Evolutionary conservation across 1,139 yeast species (phyloP), one percentile per base, ranked within the genome.

Genomic region (Pneumocystis carinii): DNA sequence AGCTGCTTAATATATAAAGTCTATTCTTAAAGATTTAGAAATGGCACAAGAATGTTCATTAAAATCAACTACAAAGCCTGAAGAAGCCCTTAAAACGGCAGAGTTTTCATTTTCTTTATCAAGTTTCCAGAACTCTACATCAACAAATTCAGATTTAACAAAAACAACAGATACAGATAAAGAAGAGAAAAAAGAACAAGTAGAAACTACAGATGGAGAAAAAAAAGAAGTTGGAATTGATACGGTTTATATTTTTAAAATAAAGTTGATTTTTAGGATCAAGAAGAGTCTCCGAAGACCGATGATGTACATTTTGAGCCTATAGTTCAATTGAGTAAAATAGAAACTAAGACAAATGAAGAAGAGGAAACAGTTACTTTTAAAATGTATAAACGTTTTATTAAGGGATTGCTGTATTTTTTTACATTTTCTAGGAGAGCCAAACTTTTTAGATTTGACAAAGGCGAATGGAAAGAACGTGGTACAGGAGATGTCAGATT

Each of bases 401-500:
- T 14, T 14, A 27, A 3, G 17, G 24, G 19, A 7, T 41, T 55
- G 53, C 14, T 14, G 39, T 17, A 56, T n/a, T 59, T 24, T 48
- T 10, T 24, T 48, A 7, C n/a, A 8, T 48, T 39, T 4, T 19
- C 10, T 63, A 72, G 74, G 64, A 78, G 98, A 75, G 97, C 99
- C 70, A 94, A 92, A 78, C 81, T 92, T 74, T 92, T 92, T 81
- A 86, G 90, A 77, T 92, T 86, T 79, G 87, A 86, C 73, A 74
- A 85, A 65, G 87, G 88, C 73, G 98, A 92, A 78, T 92, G 99
- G 98, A 92, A 94, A 77, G 99, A 94, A 80, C 87, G 98, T 80
- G 98, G 98, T 70, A 90, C 97, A 59, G 99, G 98, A 71, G 98
- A 92, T 73, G 97, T 90, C 71, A 89, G 90, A 78, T 89, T 92